Base-by-base conservation (phyloP, 2,329 filamentous ascomycete genomes). In the Claviceps digitariae region DNA sequence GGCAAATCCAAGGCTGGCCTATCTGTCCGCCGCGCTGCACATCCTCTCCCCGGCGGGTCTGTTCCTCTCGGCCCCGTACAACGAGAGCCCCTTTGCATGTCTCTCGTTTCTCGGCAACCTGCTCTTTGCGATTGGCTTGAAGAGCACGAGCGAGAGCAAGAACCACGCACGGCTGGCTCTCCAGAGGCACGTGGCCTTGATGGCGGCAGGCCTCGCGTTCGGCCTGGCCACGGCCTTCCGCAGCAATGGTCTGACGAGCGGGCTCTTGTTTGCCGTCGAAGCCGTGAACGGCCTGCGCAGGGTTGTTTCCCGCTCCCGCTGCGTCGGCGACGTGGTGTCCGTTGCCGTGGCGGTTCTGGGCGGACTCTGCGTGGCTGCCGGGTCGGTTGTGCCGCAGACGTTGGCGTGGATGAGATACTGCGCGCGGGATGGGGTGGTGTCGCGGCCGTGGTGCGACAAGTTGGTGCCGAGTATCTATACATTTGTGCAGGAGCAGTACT, bases 401-500 rank as follows among this genome's bases (percentile, higher is more conserved):
- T 60, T 86, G 38, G 90, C 90, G 2, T 96, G 88, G 67, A 65
- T 67, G 50, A 76, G 80, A 43, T 96, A 84, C 66, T 95, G 89
- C 62, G 56, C 59, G 27, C 45, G 52, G 12, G 25, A 51, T 15
- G 58, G 63, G 20, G 62, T 17, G n/a, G 27, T 63, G 45, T 60
- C 60, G 8, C 73, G 87, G 54, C 78, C 82, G 4, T 98, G 93
- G 93, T 98, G 93, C 66, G 64, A 68, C 21, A 75, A 72, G 20
- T 66, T 70, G n/a, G 57, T 90, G 13, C 93, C 93, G 4, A 95
- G 89, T 65, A 90, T 98, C 56, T 97, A 95, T 69, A 77, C 82
- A 0, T 97, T 86, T 74, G 91, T 97, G 2, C 93, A 98, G 65
- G 75, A 76, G 47, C 75, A 87, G 62, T 97, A 98, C 68, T 98